Base-by-base conservation (phyloP, 345 rosid species). In the Barbarea vulgaris region DNA sequence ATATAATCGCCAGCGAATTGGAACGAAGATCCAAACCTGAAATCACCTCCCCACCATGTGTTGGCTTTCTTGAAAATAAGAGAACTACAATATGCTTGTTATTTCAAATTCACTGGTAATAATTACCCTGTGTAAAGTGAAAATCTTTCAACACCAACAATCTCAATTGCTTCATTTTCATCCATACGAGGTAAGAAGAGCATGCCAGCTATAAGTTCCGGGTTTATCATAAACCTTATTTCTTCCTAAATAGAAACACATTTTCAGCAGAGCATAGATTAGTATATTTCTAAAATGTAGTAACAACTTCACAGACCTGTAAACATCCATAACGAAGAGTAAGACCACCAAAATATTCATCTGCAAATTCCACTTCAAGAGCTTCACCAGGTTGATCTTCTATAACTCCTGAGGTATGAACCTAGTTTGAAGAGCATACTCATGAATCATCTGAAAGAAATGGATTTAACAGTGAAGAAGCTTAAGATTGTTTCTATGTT, bases 361-460 rank as follows among this genome's bases (percentile, higher is more conserved):
- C 89, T 55, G 96, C 95, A 84, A 93, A 89, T 83, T 93, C 98
- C 63, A 89, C 95, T 77, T 83, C 91, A 67, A 91, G 87, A 67
- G 90, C 84, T 46, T 71, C 87, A 24, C 47, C 66, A 2, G 82
- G 57, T 27, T 91, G 89, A 72, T 93, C 91, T 84, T 93, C 97
- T 79, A 93, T 88, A 36, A 61, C 77, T 42, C 97, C 96, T 19
- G 83, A 62, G 73, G 73, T 34, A 22, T 79, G 83, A 76, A 86
- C 81, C 98, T 93, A 79, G 47, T 19, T 44, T 44, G 24, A 67
- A 27, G 55, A 55, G 19, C 51, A 9, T 21, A 69, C 52, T 68
- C 73, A 37, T 68, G 34, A 37, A 11, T 41, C 27, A 3, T 54
- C 7, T 4, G 5, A 22, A 37, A 37, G 22, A 37, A 36, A 36